phyloP scores from a whole-genome alignment of 2,329 filamentous ascomycete genomes.

The Diaporthe citrichinensis region DNA sequence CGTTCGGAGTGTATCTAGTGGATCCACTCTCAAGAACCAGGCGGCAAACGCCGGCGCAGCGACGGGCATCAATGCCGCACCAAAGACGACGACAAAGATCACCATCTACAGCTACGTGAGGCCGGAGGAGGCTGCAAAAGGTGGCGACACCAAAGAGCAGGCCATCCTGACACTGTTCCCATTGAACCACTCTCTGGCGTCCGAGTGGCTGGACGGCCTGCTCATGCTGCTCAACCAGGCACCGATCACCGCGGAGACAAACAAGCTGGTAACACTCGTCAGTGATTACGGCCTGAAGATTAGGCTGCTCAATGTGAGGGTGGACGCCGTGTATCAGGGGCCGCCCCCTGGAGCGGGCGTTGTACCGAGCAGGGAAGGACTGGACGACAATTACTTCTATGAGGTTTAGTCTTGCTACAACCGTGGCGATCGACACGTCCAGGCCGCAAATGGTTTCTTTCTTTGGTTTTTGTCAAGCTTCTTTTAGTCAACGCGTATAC shows the following conservation, averaged over 20 bases:
- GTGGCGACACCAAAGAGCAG: slow-evolving; percentile 71
- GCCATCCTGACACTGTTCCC: slow-evolving; percentile 88
- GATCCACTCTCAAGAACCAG: slow-evolving; percentile 57
- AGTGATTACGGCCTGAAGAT: slow-evolving; percentile 95
- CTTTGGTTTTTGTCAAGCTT: slow-evolving; percentile 22
- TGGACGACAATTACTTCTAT: slow-evolving; percentile 96
- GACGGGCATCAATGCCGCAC: slow-evolving; percentile 35
- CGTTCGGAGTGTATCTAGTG: slow-evolving; percentile 59
- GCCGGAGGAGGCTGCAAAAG: slow-evolving; percentile 54
- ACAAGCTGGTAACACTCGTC: slow-evolving; percentile 87
- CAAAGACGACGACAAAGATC: slow-evolving; percentile 82
- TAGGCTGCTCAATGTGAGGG: slow-evolving; percentile 88
- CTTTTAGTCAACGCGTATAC: slow-evolving; percentile 43
- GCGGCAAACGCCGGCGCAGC: slow-evolving; percentile 29
- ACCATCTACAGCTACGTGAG: slow-evolving; percentile 84
- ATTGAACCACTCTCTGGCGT: slow-evolving; percentile 83
- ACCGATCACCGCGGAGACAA: slow-evolving; percentile 97
- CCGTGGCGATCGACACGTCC: background rate
- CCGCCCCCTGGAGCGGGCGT: slow-evolving; percentile 78
- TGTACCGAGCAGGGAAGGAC: slow-evolving; percentile 84
- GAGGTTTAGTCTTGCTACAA: slow-evolving; percentile 68
- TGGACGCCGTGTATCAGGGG: slow-evolving; percentile 81
- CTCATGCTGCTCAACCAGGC: slow-evolving; percentile 95
- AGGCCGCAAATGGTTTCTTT: background rate
- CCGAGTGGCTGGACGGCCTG: slow-evolving; percentile 96